phyloP scores from a whole-genome alignment of 2,329 filamentous ascomycete genomes.

The Phoma herbarum region DNA sequence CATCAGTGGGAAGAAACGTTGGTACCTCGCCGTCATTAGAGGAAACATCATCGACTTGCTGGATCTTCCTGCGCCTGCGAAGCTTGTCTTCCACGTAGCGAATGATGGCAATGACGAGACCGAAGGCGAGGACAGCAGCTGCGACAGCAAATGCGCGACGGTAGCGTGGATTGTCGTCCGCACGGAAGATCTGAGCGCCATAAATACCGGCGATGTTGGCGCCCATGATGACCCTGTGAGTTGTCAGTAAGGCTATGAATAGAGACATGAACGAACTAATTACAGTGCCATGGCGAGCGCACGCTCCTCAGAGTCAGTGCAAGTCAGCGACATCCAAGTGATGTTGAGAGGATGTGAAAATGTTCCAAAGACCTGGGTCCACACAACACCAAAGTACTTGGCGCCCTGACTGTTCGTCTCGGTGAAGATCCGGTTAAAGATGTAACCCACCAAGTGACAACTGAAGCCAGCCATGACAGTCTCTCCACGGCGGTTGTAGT shows the following conservation, averaged over 20 bases:
- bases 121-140: not conserved
- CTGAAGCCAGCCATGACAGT: not conserved
- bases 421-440: not conserved
- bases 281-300: not conserved
- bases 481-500: not conserved
- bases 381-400: not conserved
- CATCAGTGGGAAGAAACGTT: not conserved
- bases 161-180: not conserved
- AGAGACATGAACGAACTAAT: not conserved
- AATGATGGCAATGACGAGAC: not conserved
- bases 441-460: not conserved
- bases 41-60: not conserved
- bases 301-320: not conserved
- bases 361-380: not conserved
- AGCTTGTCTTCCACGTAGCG: not conserved
- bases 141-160: not conserved
- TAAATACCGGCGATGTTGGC: not conserved
- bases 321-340: not conserved
- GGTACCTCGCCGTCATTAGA: not conserved
- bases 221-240: not conserved
- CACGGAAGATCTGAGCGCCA: not conserved
- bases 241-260: not conserved
- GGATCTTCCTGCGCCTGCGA: not conserved
- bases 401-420: not conserved
- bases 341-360: not conserved